Evolutionary conservation across 228 moss, liverwort and hornwort genomes (phyloP), one percentile per base, ranked within the genome.

Genomic region (Sphagnum magellanicum): DNA sequence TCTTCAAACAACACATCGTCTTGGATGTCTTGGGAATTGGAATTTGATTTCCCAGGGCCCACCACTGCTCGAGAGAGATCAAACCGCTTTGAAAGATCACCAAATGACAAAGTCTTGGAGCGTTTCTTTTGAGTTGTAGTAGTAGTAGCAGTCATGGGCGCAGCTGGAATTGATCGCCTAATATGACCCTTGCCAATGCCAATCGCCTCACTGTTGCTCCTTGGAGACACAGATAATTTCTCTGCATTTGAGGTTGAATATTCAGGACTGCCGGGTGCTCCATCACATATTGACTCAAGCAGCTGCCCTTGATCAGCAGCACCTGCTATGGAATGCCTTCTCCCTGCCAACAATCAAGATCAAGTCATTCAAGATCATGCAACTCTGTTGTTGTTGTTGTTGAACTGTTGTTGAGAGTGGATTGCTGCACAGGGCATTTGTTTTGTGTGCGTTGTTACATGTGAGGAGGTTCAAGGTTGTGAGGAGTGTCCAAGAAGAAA

Each of bases 281-380:
- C 80, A 68, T 70, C 72, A 32, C 32, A 32, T 3, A 32, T 32
- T 32, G 32, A 32, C 32, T 32, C 32, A 32, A 32, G 32, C 1
- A 32, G 32, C 32, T 3, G 32, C 32, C 32, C 32, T 32, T 32
- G 1, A 32, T 32, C 32, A 32, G 32, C 32, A 32, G 32, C 32
- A 32, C 64, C 70, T 50, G 78, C 64, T 57, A 82, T 82, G 52
- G 78, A 82, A 52, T 73, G 78, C 46, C 82, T 75, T 68, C 82
- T 75, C 17, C 73, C 82, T 82, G 78, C 65, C 69, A 65, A 11
- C 60, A 79, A 63, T 53, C 32, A 32, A 32, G 32, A 32, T 32
- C 32, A 32, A 32, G 32, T 32, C 32, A 32, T 32, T 32, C 32
- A 32, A 32, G 32, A 32, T 3, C 32, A 32, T 32, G 32, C 3